These are phyloP conservation scores for Dactylellina cionopaga DNA, from an alignment of 2,329 filamentous ascomycete species.

Conservation along the genomic window DNA sequence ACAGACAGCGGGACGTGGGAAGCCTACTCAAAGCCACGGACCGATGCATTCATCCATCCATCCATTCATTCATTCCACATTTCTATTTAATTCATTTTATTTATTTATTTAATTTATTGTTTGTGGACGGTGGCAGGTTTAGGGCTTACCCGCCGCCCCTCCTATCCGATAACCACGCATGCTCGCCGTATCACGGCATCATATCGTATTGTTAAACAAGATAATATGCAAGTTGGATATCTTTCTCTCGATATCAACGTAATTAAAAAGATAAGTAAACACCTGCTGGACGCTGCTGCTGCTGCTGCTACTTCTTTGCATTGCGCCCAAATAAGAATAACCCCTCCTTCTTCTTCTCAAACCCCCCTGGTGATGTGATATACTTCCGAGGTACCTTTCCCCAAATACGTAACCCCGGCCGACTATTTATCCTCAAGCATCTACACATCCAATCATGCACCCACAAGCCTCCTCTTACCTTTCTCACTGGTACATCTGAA, in stretches of 20 bases:
- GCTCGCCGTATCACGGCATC: background rate
- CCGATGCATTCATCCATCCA: background rate
- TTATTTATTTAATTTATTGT: background rate
- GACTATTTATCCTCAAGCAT: too few species aligned
- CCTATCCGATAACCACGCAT: background rate
- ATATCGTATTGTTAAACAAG: background rate
- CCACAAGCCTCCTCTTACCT: constrained; percentile 28
- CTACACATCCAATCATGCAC: constrained; percentile 39
- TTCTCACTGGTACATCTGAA: constrained; percentile 31
- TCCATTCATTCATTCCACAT: background rate
- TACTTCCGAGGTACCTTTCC: too few species aligned
- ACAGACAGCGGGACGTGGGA: too few species aligned
- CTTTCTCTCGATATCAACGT: too few species aligned
- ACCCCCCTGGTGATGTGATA: too few species aligned
- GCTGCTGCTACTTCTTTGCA: too few species aligned
- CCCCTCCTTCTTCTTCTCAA: background rate
- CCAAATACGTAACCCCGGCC: constrained; percentile 20
- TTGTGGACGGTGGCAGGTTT: constrained; percentile 35
- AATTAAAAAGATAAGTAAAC: too few species aligned
- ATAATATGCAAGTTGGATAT: too few species aligned
- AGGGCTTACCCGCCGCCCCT: constrained; percentile 45
- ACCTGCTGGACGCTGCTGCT: too few species aligned
- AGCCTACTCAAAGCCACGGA: background rate
- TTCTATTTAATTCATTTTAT: constrained; percentile 9
- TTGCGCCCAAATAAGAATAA: too few species aligned